Percentiles rank a stretch among this genome's conserved stretches.
These are phyloP conservation scores for Ciborinia camelliae DNA, from an alignment of 2,329 filamentous ascomycete genomes.

Conservation along the genomic window DNA sequence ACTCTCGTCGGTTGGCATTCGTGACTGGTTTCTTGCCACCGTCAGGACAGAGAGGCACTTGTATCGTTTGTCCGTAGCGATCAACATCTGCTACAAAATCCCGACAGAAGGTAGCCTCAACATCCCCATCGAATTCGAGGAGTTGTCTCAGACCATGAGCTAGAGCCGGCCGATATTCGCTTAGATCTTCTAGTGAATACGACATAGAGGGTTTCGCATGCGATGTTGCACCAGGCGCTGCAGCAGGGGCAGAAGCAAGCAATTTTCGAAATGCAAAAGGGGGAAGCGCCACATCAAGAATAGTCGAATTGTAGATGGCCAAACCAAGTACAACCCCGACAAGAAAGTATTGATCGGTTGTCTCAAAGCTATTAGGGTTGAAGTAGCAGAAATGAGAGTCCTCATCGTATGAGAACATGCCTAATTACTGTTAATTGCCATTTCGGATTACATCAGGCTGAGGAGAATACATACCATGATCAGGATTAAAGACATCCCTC, in stretches of 20 bases:
- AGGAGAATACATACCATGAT: slow-evolving; percentile 64
- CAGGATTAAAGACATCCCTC: slow-evolving; percentile 84
- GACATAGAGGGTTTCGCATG: slow-evolving; percentile 61
- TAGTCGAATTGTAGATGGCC: slow-evolving; percentile 93
- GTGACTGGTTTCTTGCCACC: slow-evolving; percentile 76
- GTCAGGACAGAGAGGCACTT: slow-evolving; percentile 68
- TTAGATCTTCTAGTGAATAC: slow-evolving; percentile 76
- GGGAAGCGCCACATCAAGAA: slow-evolving; percentile 81
- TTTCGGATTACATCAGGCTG: not conserved
- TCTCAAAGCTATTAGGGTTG: slow-evolving; percentile 85
- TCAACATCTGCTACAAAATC: slow-evolving; percentile 78
- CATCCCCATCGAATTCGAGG: slow-evolving; percentile 79
- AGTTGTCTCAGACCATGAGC: slow-evolving; percentile 73
- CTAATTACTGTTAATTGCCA: slow-evolving; percentile 43
- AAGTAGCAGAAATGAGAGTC: slow-evolving; percentile 92
- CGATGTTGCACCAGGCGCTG: slow-evolving; percentile 51
- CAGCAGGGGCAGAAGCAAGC: slow-evolving; percentile 68
- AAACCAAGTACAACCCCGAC: slow-evolving; percentile 84
- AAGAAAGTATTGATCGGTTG: slow-evolving; percentile 86
- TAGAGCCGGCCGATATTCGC: slow-evolving; percentile 73
- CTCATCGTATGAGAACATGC: slow-evolving; percentile 90
- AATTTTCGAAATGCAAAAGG: slow-evolving; percentile 89
- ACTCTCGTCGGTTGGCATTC: slow-evolving; percentile 79
- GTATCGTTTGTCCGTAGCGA: slow-evolving; percentile 65
- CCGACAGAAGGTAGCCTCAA: slow-evolving; percentile 73